Evolutionary conservation across 352 stramenopile species (phyloP).

Genomic region (Saprolegnia diclina): DNA sequence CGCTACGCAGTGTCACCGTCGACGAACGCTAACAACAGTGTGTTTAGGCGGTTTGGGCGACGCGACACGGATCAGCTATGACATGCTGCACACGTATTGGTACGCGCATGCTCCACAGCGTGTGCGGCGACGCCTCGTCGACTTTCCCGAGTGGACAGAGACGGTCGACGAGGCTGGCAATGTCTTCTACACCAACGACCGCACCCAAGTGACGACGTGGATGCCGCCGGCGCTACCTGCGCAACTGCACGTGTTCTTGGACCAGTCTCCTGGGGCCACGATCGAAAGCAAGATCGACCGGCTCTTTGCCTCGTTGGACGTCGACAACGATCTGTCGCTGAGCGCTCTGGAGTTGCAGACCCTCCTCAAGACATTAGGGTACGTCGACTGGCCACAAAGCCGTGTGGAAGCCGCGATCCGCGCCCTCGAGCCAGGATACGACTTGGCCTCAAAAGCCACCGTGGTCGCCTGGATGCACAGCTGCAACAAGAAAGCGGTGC

Average conservation of each 20-base stretch:
- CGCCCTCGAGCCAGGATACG: background rate
- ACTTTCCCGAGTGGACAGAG: constrained; percentile 9
- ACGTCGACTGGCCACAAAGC: background rate
- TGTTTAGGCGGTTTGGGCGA: background rate
- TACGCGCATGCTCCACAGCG: constrained; percentile 16
- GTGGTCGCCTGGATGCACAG: constrained; percentile 38
- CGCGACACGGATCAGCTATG: background rate
- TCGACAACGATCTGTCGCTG: background rate
- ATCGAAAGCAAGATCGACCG: background rate
- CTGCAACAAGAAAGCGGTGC: constrained; percentile 42
- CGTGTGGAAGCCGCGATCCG: background rate
- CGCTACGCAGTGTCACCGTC: too few relatives aligned
- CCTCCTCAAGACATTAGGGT: constrained; percentile 18
- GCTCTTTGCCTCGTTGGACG: constrained; percentile 11
- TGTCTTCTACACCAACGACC: constrained; percentile 14
- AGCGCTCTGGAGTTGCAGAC: background rate
- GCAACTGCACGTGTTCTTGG: background rate
- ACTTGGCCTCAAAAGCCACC: background rate
- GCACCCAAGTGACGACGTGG: constrained; percentile 13
- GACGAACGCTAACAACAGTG: too few relatives aligned
- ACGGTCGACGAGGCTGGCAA: background rate
- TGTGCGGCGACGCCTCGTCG: background rate
- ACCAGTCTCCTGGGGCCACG: background rate
- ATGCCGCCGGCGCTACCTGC: background rate
- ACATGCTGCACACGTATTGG: constrained; percentile 16